Evolutionary conservation across 345 rosid species (phyloP).

Genomic region (Capsella bursapastoris): DNA sequence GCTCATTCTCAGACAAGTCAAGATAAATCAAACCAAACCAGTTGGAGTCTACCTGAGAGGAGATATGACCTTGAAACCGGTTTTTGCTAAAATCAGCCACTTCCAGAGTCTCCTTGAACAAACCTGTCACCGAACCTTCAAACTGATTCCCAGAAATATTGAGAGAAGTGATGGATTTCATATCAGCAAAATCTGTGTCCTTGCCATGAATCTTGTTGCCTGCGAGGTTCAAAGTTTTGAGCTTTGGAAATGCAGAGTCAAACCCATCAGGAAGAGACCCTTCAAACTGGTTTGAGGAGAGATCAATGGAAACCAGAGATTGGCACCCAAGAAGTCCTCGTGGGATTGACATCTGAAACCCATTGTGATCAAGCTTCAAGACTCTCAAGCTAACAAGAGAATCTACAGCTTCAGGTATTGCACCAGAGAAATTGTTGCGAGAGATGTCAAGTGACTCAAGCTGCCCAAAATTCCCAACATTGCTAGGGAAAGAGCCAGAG

Average conservation of each 20-base stretch:
- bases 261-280: conserved; percentile 80
- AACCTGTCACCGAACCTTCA: conserved; percentile 62
- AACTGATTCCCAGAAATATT: conserved; percentile 75
- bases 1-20: conserved; percentile 88
- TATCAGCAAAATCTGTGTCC: conserved; percentile 52
- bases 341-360: conserved; percentile 68
- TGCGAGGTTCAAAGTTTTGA: conserved; percentile 68
- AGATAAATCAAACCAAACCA: conserved; percentile 68
- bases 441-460: conserved; percentile 79
- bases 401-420: conserved; percentile 72
- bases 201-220: conserved; percentile 65
- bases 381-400: conserved; percentile 64
- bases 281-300: conserved; percentile 69
- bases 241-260: conserved; percentile 77
- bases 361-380: conserved; percentile 65
- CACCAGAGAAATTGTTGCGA: conserved; percentile 68
- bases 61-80: conserved; percentile 77
- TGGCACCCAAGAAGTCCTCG: conserved; percentile 55
- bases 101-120: conserved; percentile 56
- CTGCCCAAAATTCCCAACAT: conserved; percentile 81
- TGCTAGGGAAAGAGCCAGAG: conserved; percentile 71
- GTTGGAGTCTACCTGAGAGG: conserved; percentile 81
- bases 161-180: conserved; percentile 63
- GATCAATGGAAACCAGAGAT: conserved; percentile 64
- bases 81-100: conserved; percentile 81